phyloP scores from a whole-genome alignment of 495 filamentous ascomycete genomes.

The Thermothielavioides terrestris region DNA sequence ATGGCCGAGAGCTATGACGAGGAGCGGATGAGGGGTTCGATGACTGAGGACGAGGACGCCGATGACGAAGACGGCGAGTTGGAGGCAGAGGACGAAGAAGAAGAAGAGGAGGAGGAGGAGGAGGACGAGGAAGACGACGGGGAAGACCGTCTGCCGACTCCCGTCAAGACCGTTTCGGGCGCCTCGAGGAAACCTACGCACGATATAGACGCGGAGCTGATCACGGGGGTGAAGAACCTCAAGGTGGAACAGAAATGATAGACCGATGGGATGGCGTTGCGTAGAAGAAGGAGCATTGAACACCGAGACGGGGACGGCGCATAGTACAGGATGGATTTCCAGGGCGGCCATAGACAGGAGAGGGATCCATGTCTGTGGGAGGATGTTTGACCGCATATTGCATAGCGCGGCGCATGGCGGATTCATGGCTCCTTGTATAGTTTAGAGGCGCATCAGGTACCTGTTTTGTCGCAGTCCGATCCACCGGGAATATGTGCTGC shows the following conservation, averaged over 20 bases:
- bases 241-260: conserved; percentile 26
- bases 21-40: conserved; percentile 24
- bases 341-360: conserved; percentile 6
- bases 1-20: conserved; percentile 33
- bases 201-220: conserved; percentile 41
- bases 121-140: conserved; percentile 9
- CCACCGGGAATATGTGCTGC: too few species aligned
- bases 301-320: conserved; percentile 2
- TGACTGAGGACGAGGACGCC: conserved; percentile 26
- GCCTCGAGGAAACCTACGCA: conserved; percentile 14
- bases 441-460: neutral
- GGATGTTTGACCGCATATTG: conserved; percentile 9
- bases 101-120: conserved; percentile 17
- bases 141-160: neutral
- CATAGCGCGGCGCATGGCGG: conserved; percentile 25
- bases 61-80: conserved; percentile 34
- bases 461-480: too few species aligned
- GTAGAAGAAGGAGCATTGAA: neutral
- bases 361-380: neutral
- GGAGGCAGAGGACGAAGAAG: conserved; percentile 31
- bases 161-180: neutral
- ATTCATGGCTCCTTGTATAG: neutral
- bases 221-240: conserved; percentile 42
- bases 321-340: neutral
- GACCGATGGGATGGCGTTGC: neutral